Percentiles rank a stretch among this genome's conserved stretches.
phyloP scores from a whole-genome alignment of 345 rosid species.

The Syzygium grande region DNA sequence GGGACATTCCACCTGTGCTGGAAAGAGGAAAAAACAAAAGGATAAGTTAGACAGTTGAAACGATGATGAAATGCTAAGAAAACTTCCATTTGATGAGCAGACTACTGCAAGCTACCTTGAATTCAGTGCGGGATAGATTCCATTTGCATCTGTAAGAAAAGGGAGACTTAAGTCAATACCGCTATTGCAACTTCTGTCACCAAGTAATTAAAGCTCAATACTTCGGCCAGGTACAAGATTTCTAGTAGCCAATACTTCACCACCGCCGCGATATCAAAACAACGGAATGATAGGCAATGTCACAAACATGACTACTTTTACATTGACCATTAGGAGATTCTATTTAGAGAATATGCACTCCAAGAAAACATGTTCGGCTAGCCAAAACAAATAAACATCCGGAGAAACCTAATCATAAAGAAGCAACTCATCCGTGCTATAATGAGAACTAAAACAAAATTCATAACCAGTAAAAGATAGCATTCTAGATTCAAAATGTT shows the following conservation, averaged over 20 bases:
- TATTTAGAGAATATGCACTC: background rate
- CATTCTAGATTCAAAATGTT: background rate
- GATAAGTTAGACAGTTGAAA: background rate
- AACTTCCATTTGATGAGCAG: background rate
- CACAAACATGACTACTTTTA: background rate
- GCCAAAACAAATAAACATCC: background rate
- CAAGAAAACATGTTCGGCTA: background rate
- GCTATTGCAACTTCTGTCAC: background rate
- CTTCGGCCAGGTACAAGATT: background rate
- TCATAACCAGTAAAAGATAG: background rate
- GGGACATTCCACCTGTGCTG: slow-evolving; percentile 53
- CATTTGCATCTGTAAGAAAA: slow-evolving; percentile 43
- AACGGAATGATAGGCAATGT: background rate
- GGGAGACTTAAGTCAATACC: slow-evolving; percentile 2
- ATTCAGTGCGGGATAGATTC: slow-evolving; percentile 36
- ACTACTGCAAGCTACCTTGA: slow-evolving; percentile 32
- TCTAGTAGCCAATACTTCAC: background rate
- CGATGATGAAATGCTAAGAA: background rate
- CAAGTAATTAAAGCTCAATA: background rate
- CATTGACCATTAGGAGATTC: background rate
- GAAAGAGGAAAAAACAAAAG: slow-evolving; percentile 24
- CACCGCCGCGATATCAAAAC: background rate
- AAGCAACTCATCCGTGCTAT: background rate
- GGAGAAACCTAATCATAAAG: background rate
- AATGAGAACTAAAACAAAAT: background rate